Evolutionary conservation across 2,329 filamentous ascomycete species (phyloP), one percentile per base, ranked within the genome.

Genomic region (Coniochaeta pulveracea): DNA sequence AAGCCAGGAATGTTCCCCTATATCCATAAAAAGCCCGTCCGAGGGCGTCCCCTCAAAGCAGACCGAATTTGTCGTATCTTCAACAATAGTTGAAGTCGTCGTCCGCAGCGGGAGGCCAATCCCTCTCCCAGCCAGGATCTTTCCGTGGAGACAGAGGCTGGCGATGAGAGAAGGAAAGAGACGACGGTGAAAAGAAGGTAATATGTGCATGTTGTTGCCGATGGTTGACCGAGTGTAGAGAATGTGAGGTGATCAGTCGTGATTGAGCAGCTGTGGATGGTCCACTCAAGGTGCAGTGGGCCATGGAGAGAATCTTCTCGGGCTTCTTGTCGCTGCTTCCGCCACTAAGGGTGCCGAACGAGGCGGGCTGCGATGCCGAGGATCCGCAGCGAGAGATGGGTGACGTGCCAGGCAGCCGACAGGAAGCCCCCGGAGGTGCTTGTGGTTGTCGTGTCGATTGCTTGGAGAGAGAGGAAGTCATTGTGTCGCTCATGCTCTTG

Each of bases 251-350:
- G 21, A 18, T 23, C 19, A 14, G 21, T 25, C 19, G 30, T 33
- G 19, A 19, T 19, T 23, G 14, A 22, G 30, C 30, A 33, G 30
- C 28, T 12, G 28, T 31, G 28, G 28, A 33, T 23, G 30, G 30
- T 25, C 30, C 30, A 22, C 30, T 33, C 30, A 33, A 17, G 30
- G 21, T 33, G 30, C 30, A 33, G 30, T 33, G 30, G 30, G 21
- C 30, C 21, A 33, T 33, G 12, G 19, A 8, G 25, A 27, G 25
- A 14, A 6, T 27, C 8, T 8, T 23, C 8, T 8, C n/a, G 21
- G 21, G 8, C 10, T 5, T 5, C 3, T 2, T 31, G 10, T 6
- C 5, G 19, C 18, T 21, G 28, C 28, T 15, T n/a, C 15, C 11
- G 28, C 18, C 22, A 31, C 28, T 31, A 9, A 14, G 18, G 17